phyloP scores from a whole-genome alignment of 805 yeast species.

The Barnettozyma populi region DNA sequence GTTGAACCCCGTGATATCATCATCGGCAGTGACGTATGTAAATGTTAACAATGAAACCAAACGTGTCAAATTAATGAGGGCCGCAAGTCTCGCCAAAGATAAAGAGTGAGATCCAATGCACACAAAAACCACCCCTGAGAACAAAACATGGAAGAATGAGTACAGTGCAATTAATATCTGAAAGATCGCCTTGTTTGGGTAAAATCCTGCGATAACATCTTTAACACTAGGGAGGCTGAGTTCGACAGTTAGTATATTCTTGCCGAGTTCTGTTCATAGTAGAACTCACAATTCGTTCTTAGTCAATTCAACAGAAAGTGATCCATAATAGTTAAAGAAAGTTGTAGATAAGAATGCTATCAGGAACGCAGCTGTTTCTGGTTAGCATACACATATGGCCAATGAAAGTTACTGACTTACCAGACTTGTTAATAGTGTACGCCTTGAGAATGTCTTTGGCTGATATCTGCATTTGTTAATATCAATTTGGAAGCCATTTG shows the following conservation, averaged over 20 bases:
- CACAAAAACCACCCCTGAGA: background rate
- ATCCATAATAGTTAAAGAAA: constrained; percentile 9
- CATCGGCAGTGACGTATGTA: constrained; percentile 11
- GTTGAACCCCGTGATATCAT: constrained; percentile 6
- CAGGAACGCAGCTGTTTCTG: constrained; percentile 10
- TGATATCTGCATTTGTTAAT: constrained; percentile 3
- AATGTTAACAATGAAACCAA: constrained; percentile 8
- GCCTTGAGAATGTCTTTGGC: constrained; percentile 5
- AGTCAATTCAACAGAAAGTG: constrained; percentile 11
- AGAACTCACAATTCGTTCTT: constrained; percentile 15
- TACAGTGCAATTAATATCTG: constrained; percentile 12
- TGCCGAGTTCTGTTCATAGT: no score
- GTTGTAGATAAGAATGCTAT: constrained; percentile 8
- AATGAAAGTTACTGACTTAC: constrained; percentile 4
- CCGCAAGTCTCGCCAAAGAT: background rate
- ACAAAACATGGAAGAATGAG: constrained; percentile 8
- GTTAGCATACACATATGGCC: background rate
- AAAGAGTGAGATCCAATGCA: background rate
- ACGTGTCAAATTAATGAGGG: background rate
- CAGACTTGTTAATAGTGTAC: constrained; percentile 6
- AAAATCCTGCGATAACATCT: constrained; percentile 11
- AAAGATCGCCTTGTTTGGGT: constrained; percentile 15
- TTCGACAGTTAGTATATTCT: constrained; percentile 1
- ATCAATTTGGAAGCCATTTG: background rate
- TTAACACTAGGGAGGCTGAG: constrained; percentile 15